These are phyloP conservation scores for Zelopaecilomyces penicillatus DNA, from an alignment of 2,329 filamentous ascomycete species.

Conservation along the genomic window DNA sequence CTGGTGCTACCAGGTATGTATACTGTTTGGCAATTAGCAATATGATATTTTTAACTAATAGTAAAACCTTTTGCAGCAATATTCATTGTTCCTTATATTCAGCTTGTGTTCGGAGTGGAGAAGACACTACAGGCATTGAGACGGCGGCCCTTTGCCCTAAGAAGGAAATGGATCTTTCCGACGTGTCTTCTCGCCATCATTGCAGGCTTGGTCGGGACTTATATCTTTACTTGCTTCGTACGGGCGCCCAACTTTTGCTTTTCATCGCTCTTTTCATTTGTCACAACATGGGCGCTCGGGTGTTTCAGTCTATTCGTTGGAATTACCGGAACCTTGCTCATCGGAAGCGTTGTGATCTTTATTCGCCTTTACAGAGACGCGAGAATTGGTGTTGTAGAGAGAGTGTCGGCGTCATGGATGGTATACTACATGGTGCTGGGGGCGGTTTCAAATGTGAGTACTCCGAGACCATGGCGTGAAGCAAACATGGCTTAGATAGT, in stretches of 20 bases:
- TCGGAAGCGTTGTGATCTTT: slow-evolving; percentile 46
- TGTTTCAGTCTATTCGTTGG: slow-evolving; percentile 46
- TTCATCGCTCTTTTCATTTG: slow-evolving; percentile 59
- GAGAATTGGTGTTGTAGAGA: slow-evolving; percentile 48
- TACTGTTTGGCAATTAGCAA: not conserved
- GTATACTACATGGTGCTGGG: slow-evolving; percentile 56
- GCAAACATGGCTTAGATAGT: slow-evolving; percentile 18
- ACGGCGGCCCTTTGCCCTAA: slow-evolving; percentile 46
- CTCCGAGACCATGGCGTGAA: not conserved
- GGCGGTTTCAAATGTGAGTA: slow-evolving; percentile 48
- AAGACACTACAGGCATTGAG: slow-evolving; percentile 47
- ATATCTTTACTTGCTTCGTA: slow-evolving; percentile 48
- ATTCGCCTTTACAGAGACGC: slow-evolving; percentile 46
- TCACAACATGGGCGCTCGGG: slow-evolving; percentile 50
- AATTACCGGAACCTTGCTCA: slow-evolving; percentile 41
- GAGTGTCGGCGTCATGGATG: slow-evolving; percentile 59
- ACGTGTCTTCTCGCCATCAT: slow-evolving; percentile 14
- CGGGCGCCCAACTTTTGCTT: slow-evolving; percentile 54
- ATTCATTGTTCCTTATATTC: slow-evolving; percentile 58
- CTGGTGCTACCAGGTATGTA: slow-evolving; percentile 51
- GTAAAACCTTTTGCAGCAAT: slow-evolving; percentile 40
- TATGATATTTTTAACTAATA: not conserved
- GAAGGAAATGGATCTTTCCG: slow-evolving; percentile 50
- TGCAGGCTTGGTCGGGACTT: slow-evolving; percentile 45
- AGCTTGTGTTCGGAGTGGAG: slow-evolving; percentile 58